Evolutionary conservation across 495 filamentous ascomycete species (phyloP).

Genomic region (Daldinia caldariorum): DNA sequence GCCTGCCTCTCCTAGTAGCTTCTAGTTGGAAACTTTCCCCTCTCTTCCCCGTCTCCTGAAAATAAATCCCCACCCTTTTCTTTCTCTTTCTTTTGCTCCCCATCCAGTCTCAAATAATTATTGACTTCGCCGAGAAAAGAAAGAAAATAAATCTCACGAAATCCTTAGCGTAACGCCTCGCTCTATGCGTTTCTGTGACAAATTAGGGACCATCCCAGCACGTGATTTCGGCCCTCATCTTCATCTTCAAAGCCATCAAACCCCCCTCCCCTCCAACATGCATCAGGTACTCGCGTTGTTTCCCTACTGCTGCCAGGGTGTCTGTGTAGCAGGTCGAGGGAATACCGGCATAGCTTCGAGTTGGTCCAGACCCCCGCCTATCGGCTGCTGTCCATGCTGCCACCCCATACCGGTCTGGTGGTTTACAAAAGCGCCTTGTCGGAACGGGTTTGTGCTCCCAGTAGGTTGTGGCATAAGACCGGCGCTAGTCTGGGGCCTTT

Average conservation of each 20-base stretch:
- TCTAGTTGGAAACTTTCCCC: not conserved
- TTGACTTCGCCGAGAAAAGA: not conserved
- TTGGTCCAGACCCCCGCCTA: slow-evolving; percentile 87
- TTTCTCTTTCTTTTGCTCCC: not conserved
- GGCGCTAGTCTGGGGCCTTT: slow-evolving; percentile 57
- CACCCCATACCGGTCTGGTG: slow-evolving; percentile 87
- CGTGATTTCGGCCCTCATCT: not conserved
- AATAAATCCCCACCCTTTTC: too few relatives aligned
- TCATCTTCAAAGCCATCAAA: not conserved
- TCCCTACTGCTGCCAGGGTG: slow-evolving; percentile 61
- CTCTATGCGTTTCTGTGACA: slow-evolving; percentile 37
- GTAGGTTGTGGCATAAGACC: slow-evolving; percentile 71
- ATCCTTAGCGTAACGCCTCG: slow-evolving; percentile 40
- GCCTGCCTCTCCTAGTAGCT: not conserved
- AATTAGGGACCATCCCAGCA: slow-evolving; percentile 6
- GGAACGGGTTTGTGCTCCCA: slow-evolving; percentile 94
- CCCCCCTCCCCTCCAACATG: not conserved
- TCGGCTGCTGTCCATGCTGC: slow-evolving; percentile 80
- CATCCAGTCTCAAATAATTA: slow-evolving; percentile 14
- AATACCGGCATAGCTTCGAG: slow-evolving; percentile 85
- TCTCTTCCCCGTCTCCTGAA: not conserved
- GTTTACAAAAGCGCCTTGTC: slow-evolving; percentile 86
- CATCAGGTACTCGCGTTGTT: not conserved
- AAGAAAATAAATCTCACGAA: slow-evolving; percentile 8
- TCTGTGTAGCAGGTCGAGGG: slow-evolving; percentile 73